These are phyloP conservation scores for Pseudogymnoascus sp. DNA, from an alignment of 2,329 filamentous ascomycete genomes.

Conservation along the genomic window DNA sequence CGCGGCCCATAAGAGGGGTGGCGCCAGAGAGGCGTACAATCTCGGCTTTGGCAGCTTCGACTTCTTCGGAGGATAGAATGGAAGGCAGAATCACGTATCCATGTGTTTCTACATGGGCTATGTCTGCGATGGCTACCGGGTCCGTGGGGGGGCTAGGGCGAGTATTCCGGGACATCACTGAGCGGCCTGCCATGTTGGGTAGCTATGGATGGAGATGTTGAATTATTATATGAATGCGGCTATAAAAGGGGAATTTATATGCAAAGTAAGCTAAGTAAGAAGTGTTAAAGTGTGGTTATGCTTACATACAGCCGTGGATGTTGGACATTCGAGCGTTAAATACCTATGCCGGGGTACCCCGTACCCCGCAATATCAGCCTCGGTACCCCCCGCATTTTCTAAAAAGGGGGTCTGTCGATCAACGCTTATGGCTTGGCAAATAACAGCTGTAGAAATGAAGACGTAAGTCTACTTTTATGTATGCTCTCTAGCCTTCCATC, in stretches of 20 bases:
- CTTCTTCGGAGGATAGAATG: conserved; percentile 28
- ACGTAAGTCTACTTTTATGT: background rate
- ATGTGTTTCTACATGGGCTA: conserved; percentile 17
- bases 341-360: background rate
- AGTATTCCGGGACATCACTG: background rate
- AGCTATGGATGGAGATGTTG: background rate
- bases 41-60: conserved; percentile 29
- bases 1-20: conserved; percentile 29
- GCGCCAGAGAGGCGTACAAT: conserved; percentile 31
- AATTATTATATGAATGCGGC: background rate
- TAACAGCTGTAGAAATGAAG: background rate
- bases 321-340: background rate
- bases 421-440: background rate
- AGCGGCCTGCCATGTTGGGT: background rate
- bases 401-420: background rate
- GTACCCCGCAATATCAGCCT: conserved; percentile 3
- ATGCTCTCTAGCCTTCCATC: background rate
- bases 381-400: background rate
- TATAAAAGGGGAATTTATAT: background rate
- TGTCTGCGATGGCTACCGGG: background rate
- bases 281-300: background rate
- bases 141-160: background rate
- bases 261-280: background rate
- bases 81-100: conserved; percentile 34
- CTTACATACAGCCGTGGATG: background rate